A percentile compares a stretch with the other conserved stretches of the same genome.
These are phyloP conservation scores for Vitis hybrid DNA, from an alignment of 177 flowering plant species.

Conservation along the genomic window DNA sequence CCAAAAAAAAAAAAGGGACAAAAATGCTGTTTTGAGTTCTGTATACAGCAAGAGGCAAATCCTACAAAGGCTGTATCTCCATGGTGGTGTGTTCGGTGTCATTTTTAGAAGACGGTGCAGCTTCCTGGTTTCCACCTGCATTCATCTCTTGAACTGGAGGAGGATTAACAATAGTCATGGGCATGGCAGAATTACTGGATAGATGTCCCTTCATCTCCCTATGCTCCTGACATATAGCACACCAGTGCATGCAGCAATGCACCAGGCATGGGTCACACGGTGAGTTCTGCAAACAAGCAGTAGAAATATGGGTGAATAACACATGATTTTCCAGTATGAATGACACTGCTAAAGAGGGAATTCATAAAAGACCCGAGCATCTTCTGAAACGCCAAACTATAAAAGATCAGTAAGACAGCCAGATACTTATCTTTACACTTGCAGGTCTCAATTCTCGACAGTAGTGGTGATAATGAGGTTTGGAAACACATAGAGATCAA, in stretches of 20 bases:
- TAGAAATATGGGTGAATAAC: no score
- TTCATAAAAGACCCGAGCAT: no score
- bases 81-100: slow-evolving; percentile 26
- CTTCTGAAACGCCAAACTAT: no score
- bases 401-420: no score
- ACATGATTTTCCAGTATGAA: no score
- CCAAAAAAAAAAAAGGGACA: not conserved
- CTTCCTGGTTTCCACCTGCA: slow-evolving; percentile 19
- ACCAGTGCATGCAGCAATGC: slow-evolving; percentile 74
- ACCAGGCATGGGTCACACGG: slow-evolving; percentile 75
- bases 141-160: slow-evolving; percentile 71
- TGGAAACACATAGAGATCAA: no score
- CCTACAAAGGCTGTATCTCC: slow-evolving; percentile 61
- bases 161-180: slow-evolving; percentile 63
- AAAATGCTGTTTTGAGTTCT: not conserved
- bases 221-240: slow-evolving; percentile 81
- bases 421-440: no score
- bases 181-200: slow-evolving; percentile 42
- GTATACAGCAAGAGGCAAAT: not conserved
- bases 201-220: slow-evolving; percentile 68
- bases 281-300: slow-evolving; percentile 45
- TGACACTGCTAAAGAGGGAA: no score
- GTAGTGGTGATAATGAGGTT: no score
- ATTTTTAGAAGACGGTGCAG: slow-evolving; percentile 31
- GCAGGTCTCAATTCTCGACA: no score